These are phyloP conservation scores for Solanum habrochaites DNA, from an alignment of 257 asterid species.

Conservation along the genomic window DNA sequence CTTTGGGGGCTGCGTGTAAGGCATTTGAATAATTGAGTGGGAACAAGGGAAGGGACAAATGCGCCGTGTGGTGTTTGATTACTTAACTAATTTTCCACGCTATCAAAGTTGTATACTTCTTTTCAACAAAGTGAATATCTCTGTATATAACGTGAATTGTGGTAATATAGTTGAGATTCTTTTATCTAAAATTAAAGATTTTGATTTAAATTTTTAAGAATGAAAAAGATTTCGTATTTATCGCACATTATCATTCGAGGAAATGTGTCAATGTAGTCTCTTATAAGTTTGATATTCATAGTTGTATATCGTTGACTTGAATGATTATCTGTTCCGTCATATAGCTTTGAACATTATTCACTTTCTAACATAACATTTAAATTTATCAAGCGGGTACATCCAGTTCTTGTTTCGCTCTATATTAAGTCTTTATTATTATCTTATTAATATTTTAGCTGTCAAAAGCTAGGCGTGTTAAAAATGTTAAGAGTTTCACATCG, in stretches of 20 bases:
- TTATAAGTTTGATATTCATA: neutral
- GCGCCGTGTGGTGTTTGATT: neutral
- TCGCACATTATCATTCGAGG: rapidly evolving
- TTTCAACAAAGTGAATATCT: neutral
- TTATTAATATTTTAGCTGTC: neutral
- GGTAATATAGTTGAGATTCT: neutral
- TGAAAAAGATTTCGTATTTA: neutral
- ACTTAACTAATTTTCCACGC: neutral
- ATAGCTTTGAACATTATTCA: neutral
- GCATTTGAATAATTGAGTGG: neutral
- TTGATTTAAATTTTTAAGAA: no score
- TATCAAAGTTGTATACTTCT: neutral
- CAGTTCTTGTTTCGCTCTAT: neutral
- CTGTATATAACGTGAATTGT: neutral
- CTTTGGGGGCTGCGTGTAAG: neutral
- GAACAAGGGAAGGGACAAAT: neutral
- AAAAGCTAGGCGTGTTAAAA: neutral
- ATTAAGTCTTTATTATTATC: neutral
- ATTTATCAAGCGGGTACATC: neutral
- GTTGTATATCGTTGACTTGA: neutral
- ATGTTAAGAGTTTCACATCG: neutral
- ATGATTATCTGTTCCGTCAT: neutral
- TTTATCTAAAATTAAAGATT: no score
- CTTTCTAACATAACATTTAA: neutral
- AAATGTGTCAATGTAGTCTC: no score